Evolutionary conservation across 2,329 filamentous ascomycete species (phyloP), one percentile per base, ranked within the genome.

Genomic region (Fusarium brevicatenulatum): DNA sequence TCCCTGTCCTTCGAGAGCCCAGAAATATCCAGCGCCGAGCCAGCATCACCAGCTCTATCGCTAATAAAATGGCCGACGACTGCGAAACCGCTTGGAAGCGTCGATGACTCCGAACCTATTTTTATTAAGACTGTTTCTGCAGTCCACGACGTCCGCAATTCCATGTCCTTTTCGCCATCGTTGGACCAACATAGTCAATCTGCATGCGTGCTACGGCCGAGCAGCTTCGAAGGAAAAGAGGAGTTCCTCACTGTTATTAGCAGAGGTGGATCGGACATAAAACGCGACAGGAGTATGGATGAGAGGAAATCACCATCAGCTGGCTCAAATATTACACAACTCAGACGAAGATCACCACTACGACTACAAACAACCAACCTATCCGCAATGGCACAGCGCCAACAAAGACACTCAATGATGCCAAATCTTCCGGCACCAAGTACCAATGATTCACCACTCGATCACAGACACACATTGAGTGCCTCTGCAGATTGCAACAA

Each of bases 181-280:
- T 21, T 54, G 7, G 66, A 53, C 16, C 67, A 70, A 12, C 36
- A 44, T 18, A 60, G 67, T 7, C 66, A 66, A n/a, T 70, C 67
- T 25, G 67, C 53, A 28, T 54, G 42, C 13, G 42, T 70, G 10
- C 6, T 52, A 10, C 44, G 36, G 10, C 47, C 60, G 7, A 49
- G 25, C 4, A 66, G 66, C 46, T 59, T 46, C 9, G 67, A 70
- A 12, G 60, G 50, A 12, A 40, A 61, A 11, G 42, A 61, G 0
- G 66, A 69, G 11, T 59, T 54, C 19, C 52, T 69, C 11, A 66
- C 49, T 16, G 54, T 55, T 9, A 19, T 61, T 25, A 55, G 28
- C n/a, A 70, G 34, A 15, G 54, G 44, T 1, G 53, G 30, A 16
- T 46, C 47, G 12, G 28, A 21, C 7, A 28, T 23, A 6, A 50